Evolutionary conservation across 306 rosid genomes (phyloP).

Genomic region (Fragaria vesca): DNA sequence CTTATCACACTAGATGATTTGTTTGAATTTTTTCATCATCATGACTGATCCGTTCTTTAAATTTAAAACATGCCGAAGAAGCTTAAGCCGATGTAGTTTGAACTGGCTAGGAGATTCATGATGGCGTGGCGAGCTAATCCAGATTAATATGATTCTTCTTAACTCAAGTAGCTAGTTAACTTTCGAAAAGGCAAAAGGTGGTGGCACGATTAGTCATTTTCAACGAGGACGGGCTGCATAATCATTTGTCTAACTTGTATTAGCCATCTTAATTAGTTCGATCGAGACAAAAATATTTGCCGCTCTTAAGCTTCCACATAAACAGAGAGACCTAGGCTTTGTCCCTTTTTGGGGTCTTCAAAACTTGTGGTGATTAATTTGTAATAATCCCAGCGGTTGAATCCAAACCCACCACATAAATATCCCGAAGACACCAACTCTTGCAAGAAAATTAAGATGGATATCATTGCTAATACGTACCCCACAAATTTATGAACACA

Average conservation of each 20-base stretch:
- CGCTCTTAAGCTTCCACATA: conserved; percentile 3
- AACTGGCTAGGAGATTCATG: not conserved
- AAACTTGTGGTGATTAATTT: not conserved
- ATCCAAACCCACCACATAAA: not conserved
- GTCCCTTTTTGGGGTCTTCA: not conserved
- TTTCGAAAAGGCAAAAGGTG: conserved; percentile 23
- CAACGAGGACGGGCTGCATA: conserved; percentile 8
- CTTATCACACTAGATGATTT: too few species aligned
- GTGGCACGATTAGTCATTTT: conserved; percentile 29
- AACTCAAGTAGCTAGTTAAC: conserved; percentile 3
- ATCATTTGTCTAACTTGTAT: conserved; percentile 24
- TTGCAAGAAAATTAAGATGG: not conserved
- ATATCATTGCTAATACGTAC: not conserved
- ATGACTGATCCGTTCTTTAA: too few species aligned
- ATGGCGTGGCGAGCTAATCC: conserved; percentile 10
- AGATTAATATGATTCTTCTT: conserved; percentile 17
- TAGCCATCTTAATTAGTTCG: conserved; percentile 15
- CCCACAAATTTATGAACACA: not conserved
- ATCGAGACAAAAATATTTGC: conserved; percentile 16
- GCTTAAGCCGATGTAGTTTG: not conserved
- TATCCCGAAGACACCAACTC: not conserved
- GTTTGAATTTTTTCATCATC: too few species aligned
- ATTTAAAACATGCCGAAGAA: not conserved
- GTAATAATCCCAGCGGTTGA: not conserved
- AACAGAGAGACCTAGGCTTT: not conserved